A percentile compares a stretch with the other conserved stretches of the same genome.
phyloP scores from a whole-genome alignment of 2,329 filamentous ascomycete species.

The Hypoxylon sp. region DNA sequence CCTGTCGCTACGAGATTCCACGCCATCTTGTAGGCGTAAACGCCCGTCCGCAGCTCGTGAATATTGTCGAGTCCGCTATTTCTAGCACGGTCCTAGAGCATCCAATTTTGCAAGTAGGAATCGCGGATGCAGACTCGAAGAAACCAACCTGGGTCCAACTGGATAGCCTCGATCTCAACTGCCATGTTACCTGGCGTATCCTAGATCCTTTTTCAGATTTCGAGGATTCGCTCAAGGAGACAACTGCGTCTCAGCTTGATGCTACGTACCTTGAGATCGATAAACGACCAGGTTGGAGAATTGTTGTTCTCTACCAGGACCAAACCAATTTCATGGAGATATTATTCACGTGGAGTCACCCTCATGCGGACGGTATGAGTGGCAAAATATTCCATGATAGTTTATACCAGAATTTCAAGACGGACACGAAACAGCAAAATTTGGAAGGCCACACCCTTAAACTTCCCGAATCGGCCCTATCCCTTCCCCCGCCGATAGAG shows the following conservation, averaged over 20 bases:
- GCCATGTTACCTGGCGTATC: conserved; percentile 45
- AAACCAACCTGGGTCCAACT: conserved; percentile 42
- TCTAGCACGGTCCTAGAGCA: conserved; percentile 38
- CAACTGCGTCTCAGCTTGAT: conserved; percentile 40
- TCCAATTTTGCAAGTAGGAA: conserved; percentile 44
- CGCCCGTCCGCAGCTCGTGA: conserved; percentile 18
- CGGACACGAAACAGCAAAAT: conserved; percentile 42
- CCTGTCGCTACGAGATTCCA: conserved; percentile 45
- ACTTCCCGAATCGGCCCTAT: conserved; percentile 46
- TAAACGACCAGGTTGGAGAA: conserved; percentile 44
- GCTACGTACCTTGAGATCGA: conserved; percentile 25
- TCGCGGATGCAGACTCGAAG: conserved; percentile 37
- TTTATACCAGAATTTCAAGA: conserved; percentile 53
- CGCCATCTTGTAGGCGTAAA: conserved; percentile 28
- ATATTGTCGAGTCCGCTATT: conserved; percentile 39
- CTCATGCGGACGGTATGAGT: conserved; percentile 43
- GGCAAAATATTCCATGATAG: conserved; percentile 48
- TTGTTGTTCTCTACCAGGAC: conserved; percentile 31
- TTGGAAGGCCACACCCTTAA: conserved; percentile 46
- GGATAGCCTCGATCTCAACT: conserved; percentile 39
- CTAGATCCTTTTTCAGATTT: conserved; percentile 24
- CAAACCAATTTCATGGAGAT: conserved; percentile 35
- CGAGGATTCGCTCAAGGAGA: conserved; percentile 22
- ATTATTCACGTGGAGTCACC: conserved; percentile 46
- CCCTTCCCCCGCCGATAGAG: conserved; percentile 52